These are phyloP conservation scores for Aspergillus piperis DNA, from an alignment of 2,329 filamentous ascomycete genomes.

Conservation along the genomic window DNA sequence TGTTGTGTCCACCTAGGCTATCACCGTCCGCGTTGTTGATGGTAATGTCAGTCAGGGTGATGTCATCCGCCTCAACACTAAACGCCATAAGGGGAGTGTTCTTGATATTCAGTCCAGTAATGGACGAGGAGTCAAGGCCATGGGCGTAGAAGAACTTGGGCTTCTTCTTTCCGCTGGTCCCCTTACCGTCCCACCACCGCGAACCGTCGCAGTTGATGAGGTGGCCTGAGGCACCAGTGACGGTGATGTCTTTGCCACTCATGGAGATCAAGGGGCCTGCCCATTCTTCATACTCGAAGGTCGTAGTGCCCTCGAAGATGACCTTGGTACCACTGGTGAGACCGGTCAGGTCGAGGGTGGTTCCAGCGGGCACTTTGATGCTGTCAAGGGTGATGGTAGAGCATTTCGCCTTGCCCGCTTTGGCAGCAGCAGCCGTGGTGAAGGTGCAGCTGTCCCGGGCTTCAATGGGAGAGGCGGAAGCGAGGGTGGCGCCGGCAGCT, in stretches of 20 bases:
- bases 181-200: conserved; percentile 49
- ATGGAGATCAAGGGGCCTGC: conserved; percentile 39
- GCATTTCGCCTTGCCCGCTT: conserved; percentile 42
- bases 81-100: conserved; percentile 47
- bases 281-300: conserved; percentile 40
- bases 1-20: conserved; percentile 42
- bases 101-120: conserved; percentile 42
- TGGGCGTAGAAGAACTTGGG: conserved; percentile 43
- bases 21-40: conserved; percentile 45
- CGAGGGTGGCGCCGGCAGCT: background rate
- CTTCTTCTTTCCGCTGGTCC: conserved; percentile 43
- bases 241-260: conserved; percentile 43
- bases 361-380: conserved; percentile 42
- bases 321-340: conserved; percentile 46
- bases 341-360: conserved; percentile 44
- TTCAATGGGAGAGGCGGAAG: background rate
- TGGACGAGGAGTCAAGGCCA: conserved; percentile 41
- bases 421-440: background rate
- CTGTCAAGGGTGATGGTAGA: conserved; percentile 44
- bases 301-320: conserved; percentile 44
- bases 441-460: background rate
- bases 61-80: conserved; percentile 33
- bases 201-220: conserved; percentile 44
- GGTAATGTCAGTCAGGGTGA: conserved; percentile 39
- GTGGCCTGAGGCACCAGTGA: conserved; percentile 39